Percentiles rank a stretch among this genome's conserved stretches.
Conservation (phyloP, 1,284 basidiomycete species). For the Tilletia walkeri region DNA sequence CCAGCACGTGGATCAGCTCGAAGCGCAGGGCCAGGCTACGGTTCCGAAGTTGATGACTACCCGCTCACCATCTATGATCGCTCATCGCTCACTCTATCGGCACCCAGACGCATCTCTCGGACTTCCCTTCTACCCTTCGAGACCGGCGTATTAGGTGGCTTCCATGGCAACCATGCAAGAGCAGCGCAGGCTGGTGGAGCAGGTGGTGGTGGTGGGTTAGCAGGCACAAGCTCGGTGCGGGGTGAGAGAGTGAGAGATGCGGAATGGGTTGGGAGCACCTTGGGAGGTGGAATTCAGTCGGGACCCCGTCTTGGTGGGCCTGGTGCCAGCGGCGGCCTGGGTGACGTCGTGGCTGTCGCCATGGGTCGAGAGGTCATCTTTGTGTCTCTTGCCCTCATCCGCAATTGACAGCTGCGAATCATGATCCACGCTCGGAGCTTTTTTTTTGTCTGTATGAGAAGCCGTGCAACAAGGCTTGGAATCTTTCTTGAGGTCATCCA, state of each 20-base stretch:
- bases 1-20: not conserved
- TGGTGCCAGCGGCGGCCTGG: not conserved
- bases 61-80: constrained; percentile 7
- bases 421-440: too few relatives aligned
- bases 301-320: not conserved
- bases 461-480: too few relatives aligned
- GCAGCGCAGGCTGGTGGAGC: not conserved
- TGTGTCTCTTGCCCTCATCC: not conserved
- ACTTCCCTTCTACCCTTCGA: not conserved
- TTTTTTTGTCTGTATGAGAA: too few relatives aligned
- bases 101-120: not conserved
- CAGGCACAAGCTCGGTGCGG: not conserved
- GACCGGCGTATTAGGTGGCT: not conserved
- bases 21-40: not conserved
- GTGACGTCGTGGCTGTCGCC: not conserved
- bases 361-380: constrained; percentile 14
- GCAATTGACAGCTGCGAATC: too few relatives aligned
- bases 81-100: not conserved
- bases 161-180: not conserved
- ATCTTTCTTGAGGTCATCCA: too few relatives aligned
- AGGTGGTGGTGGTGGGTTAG: not conserved
- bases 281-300: not conserved
- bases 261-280: not conserved
- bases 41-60: not conserved
- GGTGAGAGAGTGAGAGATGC: not conserved